Conservation (phyloP, 257 asterid species). For the Rauvolfia tetraphylla region DNA sequence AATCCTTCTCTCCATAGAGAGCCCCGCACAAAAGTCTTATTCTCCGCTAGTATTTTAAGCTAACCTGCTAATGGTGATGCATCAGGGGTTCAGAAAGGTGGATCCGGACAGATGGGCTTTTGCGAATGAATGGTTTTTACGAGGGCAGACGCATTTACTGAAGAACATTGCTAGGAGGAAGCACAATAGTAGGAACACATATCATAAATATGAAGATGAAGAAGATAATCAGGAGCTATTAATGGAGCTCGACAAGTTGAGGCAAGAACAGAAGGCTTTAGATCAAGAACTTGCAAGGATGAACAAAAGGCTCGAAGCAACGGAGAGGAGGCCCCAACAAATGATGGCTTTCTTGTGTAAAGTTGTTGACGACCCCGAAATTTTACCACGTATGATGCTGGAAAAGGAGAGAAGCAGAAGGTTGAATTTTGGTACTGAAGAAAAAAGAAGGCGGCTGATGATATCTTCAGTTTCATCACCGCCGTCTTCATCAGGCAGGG, state of each 20-base stretch:
- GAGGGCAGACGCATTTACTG: constrained; percentile 68
- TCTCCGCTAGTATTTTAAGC: no score
- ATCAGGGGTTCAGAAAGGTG: constrained; percentile 77
- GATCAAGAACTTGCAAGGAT: constrained; percentile 57
- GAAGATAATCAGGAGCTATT: constrained; percentile 29
- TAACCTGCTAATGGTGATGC: not conserved
- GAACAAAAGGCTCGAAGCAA: constrained; percentile 76
- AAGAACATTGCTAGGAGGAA: constrained; percentile 61
- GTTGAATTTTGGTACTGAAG: constrained; percentile 19
- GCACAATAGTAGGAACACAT: constrained; percentile 21
- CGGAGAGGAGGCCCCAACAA: constrained; percentile 83
- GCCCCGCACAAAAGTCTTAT: no score
- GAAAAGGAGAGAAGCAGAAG: constrained; percentile 38
- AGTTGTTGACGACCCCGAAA: constrained; percentile 66
- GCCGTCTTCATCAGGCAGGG: constrained; percentile 39
- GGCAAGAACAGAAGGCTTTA: constrained; percentile 58
- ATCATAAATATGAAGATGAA: constrained; percentile 29
- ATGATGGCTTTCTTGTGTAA: constrained; percentile 81
- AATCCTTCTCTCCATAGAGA: no score
- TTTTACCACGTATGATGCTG: constrained; percentile 54
- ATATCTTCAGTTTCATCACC: constrained; percentile 34
- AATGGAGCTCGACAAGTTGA: constrained; percentile 42
- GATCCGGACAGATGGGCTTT: constrained; percentile 92
- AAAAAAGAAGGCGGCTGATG: constrained; percentile 45
- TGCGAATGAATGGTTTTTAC: constrained; percentile 84